Conservation (phyloP, 345 rosid genomes). For the Salix udensis region DNA sequence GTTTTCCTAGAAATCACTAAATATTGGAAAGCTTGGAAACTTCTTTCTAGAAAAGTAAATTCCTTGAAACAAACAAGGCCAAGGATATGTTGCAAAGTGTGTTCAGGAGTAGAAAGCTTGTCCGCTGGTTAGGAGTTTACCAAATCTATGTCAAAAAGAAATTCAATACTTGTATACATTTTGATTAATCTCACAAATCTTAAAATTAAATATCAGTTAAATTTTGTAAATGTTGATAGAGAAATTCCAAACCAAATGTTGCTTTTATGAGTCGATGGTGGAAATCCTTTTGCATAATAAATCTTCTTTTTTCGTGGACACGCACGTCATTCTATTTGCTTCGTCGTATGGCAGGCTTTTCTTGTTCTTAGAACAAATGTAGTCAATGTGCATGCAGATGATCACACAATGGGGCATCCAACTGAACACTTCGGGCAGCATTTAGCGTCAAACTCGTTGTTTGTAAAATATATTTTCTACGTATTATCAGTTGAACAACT, state of each 20-base stretch:
- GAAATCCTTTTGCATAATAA: neutral
- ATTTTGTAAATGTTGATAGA: too few relatives aligned
- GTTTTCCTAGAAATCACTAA: too few relatives aligned
- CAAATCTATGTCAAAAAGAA: too few relatives aligned
- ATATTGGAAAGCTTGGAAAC: too few relatives aligned
- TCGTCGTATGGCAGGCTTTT: constrained; percentile 49
- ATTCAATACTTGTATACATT: too few relatives aligned
- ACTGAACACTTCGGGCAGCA: neutral
- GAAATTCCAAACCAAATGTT: too few relatives aligned
- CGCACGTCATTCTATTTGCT: neutral
- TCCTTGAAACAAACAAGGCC: too few relatives aligned
- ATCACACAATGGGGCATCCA: constrained; percentile 87
- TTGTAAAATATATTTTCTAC: neutral
- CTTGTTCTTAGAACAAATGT: constrained; percentile 67
- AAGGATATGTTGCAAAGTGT: constrained; percentile 15
- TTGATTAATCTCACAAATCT: too few relatives aligned
- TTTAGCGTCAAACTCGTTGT: neutral
- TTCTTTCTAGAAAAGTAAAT: too few relatives aligned
- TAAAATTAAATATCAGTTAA: too few relatives aligned
- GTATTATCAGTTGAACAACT: constrained; percentile 62
- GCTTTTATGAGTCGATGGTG: neutral
- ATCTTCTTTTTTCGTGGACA: constrained; percentile 12
- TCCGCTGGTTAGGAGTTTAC: too few relatives aligned
- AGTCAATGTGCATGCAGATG: constrained; percentile 93
- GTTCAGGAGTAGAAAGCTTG: too few relatives aligned